A percentile compares a stretch with the other conserved stretches of the same genome.
phyloP scores from a whole-genome alignment of 1,284 basidiomycete genomes.

The Cryptococcus hybrid region DNA sequence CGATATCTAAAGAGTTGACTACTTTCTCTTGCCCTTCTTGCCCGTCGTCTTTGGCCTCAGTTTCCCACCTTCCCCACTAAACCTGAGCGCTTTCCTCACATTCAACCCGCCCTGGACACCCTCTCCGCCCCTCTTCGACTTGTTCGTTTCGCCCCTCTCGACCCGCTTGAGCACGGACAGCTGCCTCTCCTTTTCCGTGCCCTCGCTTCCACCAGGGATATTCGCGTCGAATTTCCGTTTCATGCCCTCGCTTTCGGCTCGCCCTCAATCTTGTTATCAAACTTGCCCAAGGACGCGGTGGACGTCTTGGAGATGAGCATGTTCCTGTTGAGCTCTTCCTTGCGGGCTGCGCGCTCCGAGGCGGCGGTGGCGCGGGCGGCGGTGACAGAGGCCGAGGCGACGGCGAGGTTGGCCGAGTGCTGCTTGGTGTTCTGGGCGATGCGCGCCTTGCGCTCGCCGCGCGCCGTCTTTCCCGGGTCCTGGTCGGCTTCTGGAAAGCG shows the following conservation, averaged over 20 bases:
- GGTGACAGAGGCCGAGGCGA: conserved; percentile 49
- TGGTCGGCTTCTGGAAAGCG: conserved; percentile 34
- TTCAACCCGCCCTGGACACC: conserved; percentile 59
- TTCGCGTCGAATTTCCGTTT: conserved; percentile 78
- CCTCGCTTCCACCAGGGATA: conserved; percentile 16
- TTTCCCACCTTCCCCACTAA: conserved; percentile 52
- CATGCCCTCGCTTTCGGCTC: conserved; percentile 84
- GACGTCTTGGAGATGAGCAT: conserved; percentile 76
- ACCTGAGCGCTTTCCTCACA: conserved; percentile 81
- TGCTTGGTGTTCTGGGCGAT: conserved; percentile 84
- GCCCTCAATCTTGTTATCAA: conserved; percentile 84
- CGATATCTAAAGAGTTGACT: background rate
- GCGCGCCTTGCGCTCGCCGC: conserved; percentile 73
- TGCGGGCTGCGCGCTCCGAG: conserved; percentile 57
- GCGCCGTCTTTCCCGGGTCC: conserved; percentile 74
- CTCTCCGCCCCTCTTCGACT: conserved; percentile 53
- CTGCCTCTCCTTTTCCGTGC: conserved; percentile 66
- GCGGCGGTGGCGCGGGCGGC: conserved; percentile 2
- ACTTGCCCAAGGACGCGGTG: conserved; percentile 88
- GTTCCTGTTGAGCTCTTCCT: conserved; percentile 71
- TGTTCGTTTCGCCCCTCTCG: conserved; percentile 58
- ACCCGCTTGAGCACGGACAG: conserved; percentile 73
- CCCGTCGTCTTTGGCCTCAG: conserved; percentile 5
- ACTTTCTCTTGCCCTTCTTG: conserved; percentile 9
- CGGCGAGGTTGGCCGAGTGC: conserved; percentile 72